Percentiles rank a stretch among this genome's conserved stretches.
Evolutionary conservation across 2,329 filamentous ascomycete species (phyloP).

Genomic region (Fusarium torulosum): DNA sequence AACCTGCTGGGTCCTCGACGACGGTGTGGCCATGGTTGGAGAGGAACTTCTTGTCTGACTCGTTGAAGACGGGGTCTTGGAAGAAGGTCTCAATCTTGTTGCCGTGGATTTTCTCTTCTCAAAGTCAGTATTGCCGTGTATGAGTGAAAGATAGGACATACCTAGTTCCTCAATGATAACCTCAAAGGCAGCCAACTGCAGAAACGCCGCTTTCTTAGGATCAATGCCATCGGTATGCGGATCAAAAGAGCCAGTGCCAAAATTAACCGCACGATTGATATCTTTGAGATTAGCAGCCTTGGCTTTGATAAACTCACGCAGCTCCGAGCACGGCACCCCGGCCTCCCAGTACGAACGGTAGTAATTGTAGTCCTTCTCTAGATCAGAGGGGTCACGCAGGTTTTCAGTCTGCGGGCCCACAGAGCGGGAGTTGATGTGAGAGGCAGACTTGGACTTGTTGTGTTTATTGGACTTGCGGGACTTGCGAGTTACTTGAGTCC

Average conservation of each 20-base stretch:
- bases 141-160: conserved; percentile 42
- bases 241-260: conserved; percentile 69
- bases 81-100: conserved; percentile 60
- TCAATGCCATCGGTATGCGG: conserved; percentile 59
- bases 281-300: conserved; percentile 32
- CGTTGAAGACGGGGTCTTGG: conserved; percentile 67
- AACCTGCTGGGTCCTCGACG: conserved; percentile 65
- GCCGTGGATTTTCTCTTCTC: conserved; percentile 34
- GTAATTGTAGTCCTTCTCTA: conserved; percentile 49
- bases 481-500: conserved; percentile 47
- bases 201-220: conserved; percentile 60
- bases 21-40: conserved; percentile 65
- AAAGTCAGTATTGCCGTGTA: background rate
- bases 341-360: conserved; percentile 48
- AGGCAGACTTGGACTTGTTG: conserved; percentile 4
- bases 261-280: conserved; percentile 60
- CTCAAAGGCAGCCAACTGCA: conserved; percentile 67
- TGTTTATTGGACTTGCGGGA: conserved; percentile 32
- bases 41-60: conserved; percentile 65
- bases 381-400: conserved; percentile 44
- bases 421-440: conserved; percentile 21
- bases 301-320: conserved; percentile 53
- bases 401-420: conserved; percentile 26
- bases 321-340: conserved; percentile 45
- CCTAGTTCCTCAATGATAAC: conserved; percentile 60